These are phyloP conservation scores for Dillenia suffruticosa DNA, from an alignment of 164 flowering plant species.

Conservation along the genomic window DNA sequence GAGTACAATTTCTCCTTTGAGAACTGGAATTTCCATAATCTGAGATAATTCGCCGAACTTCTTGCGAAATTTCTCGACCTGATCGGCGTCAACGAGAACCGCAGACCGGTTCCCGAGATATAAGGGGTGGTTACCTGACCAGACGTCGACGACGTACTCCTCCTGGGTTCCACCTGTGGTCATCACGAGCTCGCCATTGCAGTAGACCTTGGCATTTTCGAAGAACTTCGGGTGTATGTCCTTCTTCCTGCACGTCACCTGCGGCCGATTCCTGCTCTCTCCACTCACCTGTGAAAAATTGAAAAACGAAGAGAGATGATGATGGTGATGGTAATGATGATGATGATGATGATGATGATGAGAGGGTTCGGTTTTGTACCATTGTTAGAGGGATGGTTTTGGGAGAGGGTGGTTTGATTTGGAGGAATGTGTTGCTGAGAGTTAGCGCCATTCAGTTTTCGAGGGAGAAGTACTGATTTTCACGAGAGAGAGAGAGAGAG, in stretches of 20 bases:
- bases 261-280: slow-evolving; percentile 2
- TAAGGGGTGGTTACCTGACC: slow-evolving; percentile 90
- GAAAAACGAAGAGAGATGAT: not conserved
- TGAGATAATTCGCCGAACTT: slow-evolving; percentile 39
- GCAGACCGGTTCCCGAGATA: slow-evolving; percentile 58
- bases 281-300: slow-evolving; percentile 11
- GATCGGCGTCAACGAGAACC: slow-evolving; percentile 45
- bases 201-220: slow-evolving; percentile 72
- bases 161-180: slow-evolving; percentile 80
- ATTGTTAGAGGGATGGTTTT: slow-evolving; percentile 9
- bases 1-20: slow-evolving; percentile 63
- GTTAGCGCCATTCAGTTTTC: slow-evolving; percentile 39
- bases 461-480: not conserved
- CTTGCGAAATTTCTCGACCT: slow-evolving; percentile 75
- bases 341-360: slow-evolving; percentile 3
- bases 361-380: slow-evolving; percentile 11
- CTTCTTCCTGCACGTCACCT: slow-evolving; percentile 63
- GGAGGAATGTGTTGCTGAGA: slow-evolving; percentile 50
- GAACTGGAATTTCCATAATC: slow-evolving; percentile 65
- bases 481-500: not conserved
- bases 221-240: slow-evolving; percentile 73
- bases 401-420: slow-evolving; percentile 20
- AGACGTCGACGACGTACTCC: slow-evolving; percentile 79
- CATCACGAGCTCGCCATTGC: slow-evolving; percentile 75
- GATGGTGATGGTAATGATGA: not conserved